Evolutionary conservation across 305 asterid genomes (phyloP).

Genomic region (Rubia balearica): DNA sequence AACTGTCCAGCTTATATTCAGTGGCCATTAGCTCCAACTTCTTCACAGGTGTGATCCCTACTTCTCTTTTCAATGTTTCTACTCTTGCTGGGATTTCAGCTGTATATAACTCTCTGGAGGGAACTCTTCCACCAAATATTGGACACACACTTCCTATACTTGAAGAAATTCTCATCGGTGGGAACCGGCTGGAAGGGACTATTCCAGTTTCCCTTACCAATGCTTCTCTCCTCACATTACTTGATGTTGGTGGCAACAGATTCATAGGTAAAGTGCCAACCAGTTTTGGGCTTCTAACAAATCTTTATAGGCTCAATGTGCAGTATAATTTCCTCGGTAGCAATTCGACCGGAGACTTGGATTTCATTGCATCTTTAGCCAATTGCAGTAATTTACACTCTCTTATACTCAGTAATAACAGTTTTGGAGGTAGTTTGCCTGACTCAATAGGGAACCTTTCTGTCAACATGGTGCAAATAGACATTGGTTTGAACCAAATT

Average conservation of each 20-base stretch:
- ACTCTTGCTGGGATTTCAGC: slow-evolving; percentile 12
- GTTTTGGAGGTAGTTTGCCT: slow-evolving; percentile 14
- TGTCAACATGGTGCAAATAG: slow-evolving; percentile 8
- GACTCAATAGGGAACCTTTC: slow-evolving; percentile 15
- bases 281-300: slow-evolving; percentile 8
- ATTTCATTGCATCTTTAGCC: slow-evolving; percentile 16
- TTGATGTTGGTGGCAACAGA: slow-evolving; percentile 10
- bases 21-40: not conserved
- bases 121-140: slow-evolving; percentile 7
- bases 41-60: slow-evolving; percentile 3
- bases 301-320: slow-evolving; percentile 12
- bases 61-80: slow-evolving; percentile 11
- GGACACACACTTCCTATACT: slow-evolving; percentile 10
- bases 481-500: slow-evolving; percentile 16
- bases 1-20: slow-evolving; percentile 9
- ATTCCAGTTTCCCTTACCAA: slow-evolving; percentile 16
- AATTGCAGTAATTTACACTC: slow-evolving; percentile 10
- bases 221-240: slow-evolving; percentile 11
- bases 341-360: slow-evolving; percentile 12
- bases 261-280: slow-evolving; percentile 15
- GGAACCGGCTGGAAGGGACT: slow-evolving; percentile 6
- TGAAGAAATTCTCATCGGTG: slow-evolving; percentile 12
- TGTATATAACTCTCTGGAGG: not conserved
- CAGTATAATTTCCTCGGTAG: slow-evolving; percentile 10
- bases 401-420: slow-evolving; percentile 11